A percentile compares a stretch with the other conserved stretches of the same genome.
Evolutionary conservation across 208 protist species (phyloP).

Genomic region (Perkinsela sp.): DNA sequence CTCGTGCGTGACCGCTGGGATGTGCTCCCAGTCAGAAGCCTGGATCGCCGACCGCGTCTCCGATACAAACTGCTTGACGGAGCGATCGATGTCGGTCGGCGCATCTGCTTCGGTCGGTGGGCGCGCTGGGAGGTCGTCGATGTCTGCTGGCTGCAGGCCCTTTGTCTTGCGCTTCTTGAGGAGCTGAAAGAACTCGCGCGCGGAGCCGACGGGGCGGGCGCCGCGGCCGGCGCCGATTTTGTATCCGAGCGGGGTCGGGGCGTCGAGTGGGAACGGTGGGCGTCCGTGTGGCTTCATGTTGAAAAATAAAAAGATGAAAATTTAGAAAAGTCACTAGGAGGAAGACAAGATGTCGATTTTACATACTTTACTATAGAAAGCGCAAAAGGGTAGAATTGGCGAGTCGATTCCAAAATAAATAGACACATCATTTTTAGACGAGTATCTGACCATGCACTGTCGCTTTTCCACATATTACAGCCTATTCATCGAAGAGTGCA

Average conservation of each 20-base stretch:
- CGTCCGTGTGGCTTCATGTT: neutral
- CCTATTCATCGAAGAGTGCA: no score
- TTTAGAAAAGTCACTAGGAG: no score
- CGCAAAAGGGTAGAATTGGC: no score
- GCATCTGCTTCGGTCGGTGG: neutral
- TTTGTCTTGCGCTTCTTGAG: neutral
- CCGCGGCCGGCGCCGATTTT: neutral
- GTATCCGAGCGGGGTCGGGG: neutral
- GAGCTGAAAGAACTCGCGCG: neutral
- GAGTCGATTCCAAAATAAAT: no score
- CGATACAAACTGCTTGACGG: neutral
- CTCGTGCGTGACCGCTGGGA: neutral
- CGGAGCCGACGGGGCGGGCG: neutral
- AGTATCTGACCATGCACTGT: no score
- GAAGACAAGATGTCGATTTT: no score
- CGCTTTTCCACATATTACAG: no score
- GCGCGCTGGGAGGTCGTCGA: neutral
- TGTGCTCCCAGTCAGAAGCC: neutral
- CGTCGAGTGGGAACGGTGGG: neutral
- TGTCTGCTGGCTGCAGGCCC: neutral
- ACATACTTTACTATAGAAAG: no score
- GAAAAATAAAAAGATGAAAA: no score
- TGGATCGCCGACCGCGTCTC: neutral
- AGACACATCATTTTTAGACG: no score
- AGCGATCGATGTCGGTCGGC: neutral